phyloP scores from a whole-genome alignment of 352 stramenopile species.

The Pythium utonaiense region DNA sequence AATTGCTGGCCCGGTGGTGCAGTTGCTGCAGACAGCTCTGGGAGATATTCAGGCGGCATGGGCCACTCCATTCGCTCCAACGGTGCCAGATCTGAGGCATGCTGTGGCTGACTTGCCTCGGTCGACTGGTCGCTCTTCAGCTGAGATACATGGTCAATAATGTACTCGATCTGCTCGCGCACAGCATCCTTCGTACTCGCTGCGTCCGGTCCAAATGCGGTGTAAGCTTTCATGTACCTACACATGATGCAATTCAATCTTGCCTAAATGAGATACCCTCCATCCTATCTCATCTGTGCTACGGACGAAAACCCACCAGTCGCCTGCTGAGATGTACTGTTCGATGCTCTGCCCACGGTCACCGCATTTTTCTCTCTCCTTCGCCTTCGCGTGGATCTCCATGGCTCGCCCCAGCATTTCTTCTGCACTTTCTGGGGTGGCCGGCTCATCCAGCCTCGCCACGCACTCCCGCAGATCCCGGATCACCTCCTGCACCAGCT shows the following conservation, averaged over 20 bases:
- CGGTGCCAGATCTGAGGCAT: background rate
- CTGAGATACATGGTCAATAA: conserved; percentile 61
- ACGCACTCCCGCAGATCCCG: conserved; percentile 47
- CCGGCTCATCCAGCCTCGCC: conserved; percentile 36
- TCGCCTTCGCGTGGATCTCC: conserved; percentile 20
- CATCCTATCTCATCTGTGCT: no score
- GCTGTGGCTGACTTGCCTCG: background rate
- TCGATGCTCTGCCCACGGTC: conserved; percentile 28
- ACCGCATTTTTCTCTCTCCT: conserved; percentile 10
- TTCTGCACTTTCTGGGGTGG: background rate
- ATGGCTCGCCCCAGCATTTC: conserved; percentile 14
- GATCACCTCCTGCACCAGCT: conserved; percentile 52
- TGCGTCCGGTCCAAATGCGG: conserved; percentile 33
- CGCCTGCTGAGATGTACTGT: conserved; percentile 48
- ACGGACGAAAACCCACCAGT: conserved; percentile 27
- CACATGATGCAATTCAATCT: background rate
- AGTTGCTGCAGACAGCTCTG: background rate
- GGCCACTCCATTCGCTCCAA: conserved; percentile 15
- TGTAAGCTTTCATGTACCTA: conserved; percentile 66
- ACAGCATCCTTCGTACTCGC: conserved; percentile 32
- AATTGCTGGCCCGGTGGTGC: background rate
- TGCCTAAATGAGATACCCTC: no score
- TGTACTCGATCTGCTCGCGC: conserved; percentile 68
- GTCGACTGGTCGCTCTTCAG: conserved; percentile 33
- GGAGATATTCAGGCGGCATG: conserved; percentile 1